Percentiles rank a stretch among this genome's conserved stretches.
Evolutionary conservation across 2,329 filamentous ascomycete species (phyloP).

Genomic region (Sporothrix inflata): DNA sequence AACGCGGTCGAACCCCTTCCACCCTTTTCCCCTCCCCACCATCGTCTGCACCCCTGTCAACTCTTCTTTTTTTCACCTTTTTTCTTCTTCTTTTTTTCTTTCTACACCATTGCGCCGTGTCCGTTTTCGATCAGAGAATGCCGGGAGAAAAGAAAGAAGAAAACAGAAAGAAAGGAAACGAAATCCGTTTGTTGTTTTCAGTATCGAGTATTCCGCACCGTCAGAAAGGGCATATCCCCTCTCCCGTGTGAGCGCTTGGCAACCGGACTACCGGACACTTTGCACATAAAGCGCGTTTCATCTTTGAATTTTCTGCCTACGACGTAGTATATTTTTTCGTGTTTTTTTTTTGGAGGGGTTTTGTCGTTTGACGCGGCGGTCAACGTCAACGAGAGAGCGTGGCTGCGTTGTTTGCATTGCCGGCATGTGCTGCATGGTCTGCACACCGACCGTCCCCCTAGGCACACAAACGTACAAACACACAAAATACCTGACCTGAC

Average conservation of each 20-base stretch:
- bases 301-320: neutral
- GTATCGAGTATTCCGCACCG: neutral
- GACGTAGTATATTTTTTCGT: neutral
- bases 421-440: neutral
- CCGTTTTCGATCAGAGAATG: neutral
- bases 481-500: neutral
- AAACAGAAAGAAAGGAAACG: neutral
- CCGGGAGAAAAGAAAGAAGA: neutral
- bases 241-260: neutral
- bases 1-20: constrained; percentile 21
- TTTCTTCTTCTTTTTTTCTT: neutral
- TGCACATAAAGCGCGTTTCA: constrained; percentile 12
- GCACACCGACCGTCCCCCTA: neutral
- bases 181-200: neutral
- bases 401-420: neutral
- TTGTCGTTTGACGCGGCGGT: neutral
- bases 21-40: neutral
- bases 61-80: neutral
- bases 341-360: neutral
- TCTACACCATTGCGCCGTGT: neutral
- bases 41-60: neutral
- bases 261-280: constrained; percentile 5
- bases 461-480: neutral
- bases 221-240: neutral
- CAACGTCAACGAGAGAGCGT: neutral